Evolutionary conservation across 441 rosid species (phyloP).

Genomic region (Populus hybrid): DNA sequence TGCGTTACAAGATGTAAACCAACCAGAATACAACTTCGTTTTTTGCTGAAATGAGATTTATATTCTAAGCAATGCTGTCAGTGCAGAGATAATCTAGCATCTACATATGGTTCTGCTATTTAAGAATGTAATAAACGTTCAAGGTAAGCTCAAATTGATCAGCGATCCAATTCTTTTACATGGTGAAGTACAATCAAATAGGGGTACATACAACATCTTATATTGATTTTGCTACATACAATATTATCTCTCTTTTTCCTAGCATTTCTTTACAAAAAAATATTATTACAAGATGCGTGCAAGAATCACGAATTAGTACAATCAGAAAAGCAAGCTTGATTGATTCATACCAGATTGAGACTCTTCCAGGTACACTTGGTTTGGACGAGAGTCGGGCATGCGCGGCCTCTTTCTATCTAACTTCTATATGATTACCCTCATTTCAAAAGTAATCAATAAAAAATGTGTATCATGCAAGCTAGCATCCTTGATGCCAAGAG

Average conservation of each 20-base stretch:
- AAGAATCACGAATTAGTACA: conserved; percentile 43
- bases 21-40: no score
- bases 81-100: no score
- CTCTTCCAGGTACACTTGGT: conserved; percentile 6
- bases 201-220: conserved; percentile 4
- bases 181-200: background rate
- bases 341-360: conserved; percentile 11
- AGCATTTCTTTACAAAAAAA: conserved; percentile 31
- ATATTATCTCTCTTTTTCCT: background rate
- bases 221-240: conserved; percentile 6
- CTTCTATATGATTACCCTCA: conserved; percentile 12
- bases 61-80: no score
- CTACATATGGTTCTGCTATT: no score
- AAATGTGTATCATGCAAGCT: background rate
- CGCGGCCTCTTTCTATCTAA: conserved; percentile 1
- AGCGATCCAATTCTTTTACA: background rate
- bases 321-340: conserved; percentile 21
- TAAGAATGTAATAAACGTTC: background rate
- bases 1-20: no score
- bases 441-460: conserved; percentile 4
- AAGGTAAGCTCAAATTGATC: background rate
- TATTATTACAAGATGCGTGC: conserved; percentile 32
- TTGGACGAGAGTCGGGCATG: background rate
- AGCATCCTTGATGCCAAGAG: conserved; percentile 12
- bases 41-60: no score